A percentile compares a stretch with the other conserved stretches of the same genome.
Evolutionary conservation across 163 green algal genomes (phyloP).

Genomic region (Chloromonas sp.): DNA sequence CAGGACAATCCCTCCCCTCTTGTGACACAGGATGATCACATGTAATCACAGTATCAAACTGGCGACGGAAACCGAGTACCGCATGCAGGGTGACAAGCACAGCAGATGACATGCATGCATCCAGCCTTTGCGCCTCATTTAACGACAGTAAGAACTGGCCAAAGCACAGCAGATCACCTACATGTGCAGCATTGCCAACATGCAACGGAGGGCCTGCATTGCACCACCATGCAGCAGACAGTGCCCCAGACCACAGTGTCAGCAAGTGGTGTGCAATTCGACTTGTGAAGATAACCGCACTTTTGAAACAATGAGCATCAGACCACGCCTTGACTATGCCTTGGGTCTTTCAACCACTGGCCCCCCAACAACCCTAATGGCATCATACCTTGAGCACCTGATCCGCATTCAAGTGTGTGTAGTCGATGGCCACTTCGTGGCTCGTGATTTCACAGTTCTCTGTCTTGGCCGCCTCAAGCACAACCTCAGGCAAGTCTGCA

Average conservation of each 20-base stretch:
- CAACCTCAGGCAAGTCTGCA: conserved; percentile 28
- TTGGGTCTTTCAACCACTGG: background rate
- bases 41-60: too few species aligned
- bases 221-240: background rate
- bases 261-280: background rate
- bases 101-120: too few species aligned
- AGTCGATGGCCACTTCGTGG: conserved; percentile 47
- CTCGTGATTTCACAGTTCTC: conserved; percentile 25
- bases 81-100: too few species aligned
- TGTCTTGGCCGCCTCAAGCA: conserved; percentile 26
- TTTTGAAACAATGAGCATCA: too few species aligned
- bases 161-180: too few species aligned
- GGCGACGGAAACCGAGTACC: too few species aligned
- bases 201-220: background rate
- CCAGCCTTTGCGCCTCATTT: too few species aligned
- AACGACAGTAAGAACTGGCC: background rate
- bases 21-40: too few species aligned
- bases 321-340: background rate
- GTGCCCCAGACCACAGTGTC: background rate
- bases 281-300: too few species aligned
- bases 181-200: background rate
- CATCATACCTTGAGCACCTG: conserved; percentile 52
- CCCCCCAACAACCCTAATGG: background rate
- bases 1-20: too few species aligned
- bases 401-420: conserved; percentile 51